These are phyloP conservation scores for Ustilago trichophora DNA, from an alignment of 1,284 basidiomycete genomes.

Conservation along the genomic window DNA sequence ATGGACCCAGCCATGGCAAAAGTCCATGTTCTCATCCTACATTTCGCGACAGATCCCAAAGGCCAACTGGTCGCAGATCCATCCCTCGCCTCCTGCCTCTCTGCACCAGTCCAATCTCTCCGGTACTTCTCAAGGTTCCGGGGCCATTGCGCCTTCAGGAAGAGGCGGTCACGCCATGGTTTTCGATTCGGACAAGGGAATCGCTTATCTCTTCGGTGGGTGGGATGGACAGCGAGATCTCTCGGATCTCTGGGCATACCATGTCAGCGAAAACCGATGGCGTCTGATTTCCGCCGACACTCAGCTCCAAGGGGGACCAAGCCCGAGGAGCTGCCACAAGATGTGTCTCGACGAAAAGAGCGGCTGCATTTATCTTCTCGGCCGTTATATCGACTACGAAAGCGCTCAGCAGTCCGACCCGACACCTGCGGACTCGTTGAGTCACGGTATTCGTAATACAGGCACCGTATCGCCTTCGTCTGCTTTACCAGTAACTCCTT, in stretches of 20 bases:
- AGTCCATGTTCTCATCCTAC: slow-evolving; percentile 54
- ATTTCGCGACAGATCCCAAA: slow-evolving; percentile 49
- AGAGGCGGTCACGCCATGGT: slow-evolving; percentile 85
- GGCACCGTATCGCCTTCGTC: slow-evolving; percentile 5
- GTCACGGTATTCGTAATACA: slow-evolving; percentile 3
- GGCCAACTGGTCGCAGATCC: slow-evolving; percentile 48
- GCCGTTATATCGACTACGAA: slow-evolving; percentile 61
- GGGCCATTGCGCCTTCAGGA: slow-evolving; percentile 47
- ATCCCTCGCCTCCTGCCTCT: slow-evolving; percentile 18
- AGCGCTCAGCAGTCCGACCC: slow-evolving; percentile 14
- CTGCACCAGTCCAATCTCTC: neutral
- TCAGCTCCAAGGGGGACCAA: slow-evolving; percentile 73
- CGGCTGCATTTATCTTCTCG: slow-evolving; percentile 76
- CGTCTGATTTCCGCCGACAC: slow-evolving; percentile 73
- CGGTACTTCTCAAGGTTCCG: no score
- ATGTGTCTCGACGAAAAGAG: slow-evolving; percentile 80
- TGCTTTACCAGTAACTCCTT: slow-evolving; percentile 27
- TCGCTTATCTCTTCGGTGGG: slow-evolving; percentile 81
- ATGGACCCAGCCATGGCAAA: slow-evolving; percentile 39
- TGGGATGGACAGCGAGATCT: slow-evolving; percentile 77
- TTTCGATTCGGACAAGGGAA: slow-evolving; percentile 74
- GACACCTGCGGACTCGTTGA: slow-evolving; percentile 24
- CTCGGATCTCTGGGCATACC: slow-evolving; percentile 82
- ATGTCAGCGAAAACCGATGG: slow-evolving; percentile 75
- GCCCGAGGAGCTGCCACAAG: slow-evolving; percentile 80